Conservation (phyloP, 768 basidiomycete species). For the Pulveroboletus ravenelii region DNA sequence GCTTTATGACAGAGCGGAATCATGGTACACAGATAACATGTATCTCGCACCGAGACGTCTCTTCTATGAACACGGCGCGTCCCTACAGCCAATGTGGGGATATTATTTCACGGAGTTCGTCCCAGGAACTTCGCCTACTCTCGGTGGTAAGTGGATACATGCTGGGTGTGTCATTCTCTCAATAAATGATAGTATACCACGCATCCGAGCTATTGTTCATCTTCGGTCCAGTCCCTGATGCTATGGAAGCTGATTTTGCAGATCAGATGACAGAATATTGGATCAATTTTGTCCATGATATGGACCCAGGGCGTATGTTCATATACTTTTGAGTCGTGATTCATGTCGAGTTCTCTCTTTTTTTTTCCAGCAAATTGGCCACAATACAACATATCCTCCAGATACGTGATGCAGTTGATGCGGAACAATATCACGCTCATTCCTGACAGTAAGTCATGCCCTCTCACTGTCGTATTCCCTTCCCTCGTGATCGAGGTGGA, state of each 20-base stretch:
- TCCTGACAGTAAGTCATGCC: slow-evolving; percentile 39
- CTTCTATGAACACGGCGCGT: slow-evolving; percentile 46
- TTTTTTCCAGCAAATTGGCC: slow-evolving; percentile 36
- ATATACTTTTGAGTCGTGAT: neutral
- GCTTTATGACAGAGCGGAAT: slow-evolving; percentile 50
- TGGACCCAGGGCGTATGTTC: slow-evolving; percentile 49
- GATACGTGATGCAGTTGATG: slow-evolving; percentile 44
- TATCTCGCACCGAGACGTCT: slow-evolving; percentile 47
- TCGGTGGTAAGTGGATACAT: slow-evolving; percentile 40
- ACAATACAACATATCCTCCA: slow-evolving; percentile 32
- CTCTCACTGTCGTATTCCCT: neutral
- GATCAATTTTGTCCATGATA: slow-evolving; percentile 52
- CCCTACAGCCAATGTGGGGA: slow-evolving; percentile 45
- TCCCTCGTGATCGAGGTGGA: neutral
- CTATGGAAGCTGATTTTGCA: slow-evolving; percentile 43
- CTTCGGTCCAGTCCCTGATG: slow-evolving; percentile 40
- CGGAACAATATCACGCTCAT: slow-evolving; percentile 51
- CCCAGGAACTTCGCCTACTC: slow-evolving; percentile 43
- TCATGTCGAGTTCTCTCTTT: neutral
- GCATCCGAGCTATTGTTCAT: slow-evolving; percentile 11
- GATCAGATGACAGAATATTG: slow-evolving; percentile 48
- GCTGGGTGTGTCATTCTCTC: neutral
- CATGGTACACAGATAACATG: slow-evolving; percentile 60
- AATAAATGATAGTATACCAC: slow-evolving; percentile 12
- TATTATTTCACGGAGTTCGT: slow-evolving; percentile 57